Evolutionary conservation across 176 grass and related monocot species (phyloP), one percentile per base, ranked within the genome.

Genomic region (Musa schizocarpa): DNA sequence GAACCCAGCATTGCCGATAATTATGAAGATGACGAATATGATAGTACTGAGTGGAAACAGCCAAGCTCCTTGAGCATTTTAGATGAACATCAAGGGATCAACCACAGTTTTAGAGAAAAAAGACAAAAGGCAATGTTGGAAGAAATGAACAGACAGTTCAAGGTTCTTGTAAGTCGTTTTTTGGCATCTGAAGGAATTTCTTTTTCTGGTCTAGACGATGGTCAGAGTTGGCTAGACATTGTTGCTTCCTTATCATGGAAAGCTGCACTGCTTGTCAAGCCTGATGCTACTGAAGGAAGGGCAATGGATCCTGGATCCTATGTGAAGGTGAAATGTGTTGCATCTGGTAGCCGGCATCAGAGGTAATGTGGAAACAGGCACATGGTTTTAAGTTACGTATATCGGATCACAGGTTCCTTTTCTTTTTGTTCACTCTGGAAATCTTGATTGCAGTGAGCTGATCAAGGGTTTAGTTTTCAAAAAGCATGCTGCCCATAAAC

Each of bases 251-350:
- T 99, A 50, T 99, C 96, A 8, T 99, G 96, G 95, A 73, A 95
- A 82, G 96, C 96, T 49, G 96, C 90, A n/a, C 74, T 89, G 17
- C 73, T 94, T 76, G 82, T 99, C 68, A 94, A 87, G 74, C 91
- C 96, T 59, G 96, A 99, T 85, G 88, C 81, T 71, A 94, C 79
- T 67, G 57, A 86, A 17, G 96, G 96, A 74, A 91, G 87, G 78
- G 96, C 93, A 80, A 99, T 99, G 96, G 96, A 99, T 82, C 88
- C 91, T 78, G 87, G 88, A 71, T 89, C 86, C 21, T 99, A 99
- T 81, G 88, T 95, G 79, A 99, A 99, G 86, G 88, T 99, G 74
- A 99, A 99, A 78, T 99, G 90, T 56, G 59, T 99, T 72, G 88
- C 96, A 74, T 87, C 90, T 75, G 96, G 96, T 75, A 79, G 72